These are phyloP conservation scores for Metschnikowia vanudenii DNA, from an alignment of 805 yeast species.

Conservation along the genomic window DNA sequence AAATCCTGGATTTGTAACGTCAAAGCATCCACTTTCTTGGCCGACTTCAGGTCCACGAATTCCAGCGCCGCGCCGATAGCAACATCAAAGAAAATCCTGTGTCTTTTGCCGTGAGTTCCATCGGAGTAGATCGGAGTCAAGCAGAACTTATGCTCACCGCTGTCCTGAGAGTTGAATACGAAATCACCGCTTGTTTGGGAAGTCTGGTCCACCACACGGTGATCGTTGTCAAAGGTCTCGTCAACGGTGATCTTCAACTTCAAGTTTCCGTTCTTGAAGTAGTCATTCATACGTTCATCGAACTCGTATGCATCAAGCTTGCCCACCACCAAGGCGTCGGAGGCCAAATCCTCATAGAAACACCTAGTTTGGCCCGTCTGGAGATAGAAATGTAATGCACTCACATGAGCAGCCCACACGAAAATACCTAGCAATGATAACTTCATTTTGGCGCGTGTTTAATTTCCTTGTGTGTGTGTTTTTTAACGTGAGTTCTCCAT, in stretches of 20 bases:
- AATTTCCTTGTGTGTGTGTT: too few relatives aligned
- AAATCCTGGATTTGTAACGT: constrained; percentile 56
- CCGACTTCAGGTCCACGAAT: constrained; percentile 60
- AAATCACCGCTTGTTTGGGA: constrained; percentile 62
- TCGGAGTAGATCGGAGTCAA: constrained; percentile 61
- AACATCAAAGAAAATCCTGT: constrained; percentile 73
- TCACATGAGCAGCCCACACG: constrained; percentile 13
- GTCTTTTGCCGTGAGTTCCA: constrained; percentile 60
- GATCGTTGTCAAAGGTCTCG: constrained; percentile 75
- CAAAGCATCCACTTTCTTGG: constrained; percentile 51
- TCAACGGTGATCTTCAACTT: constrained; percentile 50
- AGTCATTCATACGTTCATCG: constrained; percentile 46
- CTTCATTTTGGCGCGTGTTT: not conserved
- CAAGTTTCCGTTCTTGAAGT: constrained; percentile 53
- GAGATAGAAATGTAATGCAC: constrained; percentile 74
- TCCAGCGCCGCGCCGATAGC: constrained; percentile 63
- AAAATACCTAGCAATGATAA: constrained; percentile 7
- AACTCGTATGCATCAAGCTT: constrained; percentile 65
- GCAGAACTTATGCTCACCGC: constrained; percentile 86
- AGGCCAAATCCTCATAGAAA: constrained; percentile 77
- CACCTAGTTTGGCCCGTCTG: constrained; percentile 76
- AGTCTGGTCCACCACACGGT: constrained; percentile 70
- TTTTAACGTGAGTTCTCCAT: not conserved
- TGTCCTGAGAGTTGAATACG: constrained; percentile 76
- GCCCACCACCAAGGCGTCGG: constrained; percentile 79